phyloP scores from a whole-genome alignment of 202 grass and related monocot genomes.

The Digitaria exilis region DNA sequence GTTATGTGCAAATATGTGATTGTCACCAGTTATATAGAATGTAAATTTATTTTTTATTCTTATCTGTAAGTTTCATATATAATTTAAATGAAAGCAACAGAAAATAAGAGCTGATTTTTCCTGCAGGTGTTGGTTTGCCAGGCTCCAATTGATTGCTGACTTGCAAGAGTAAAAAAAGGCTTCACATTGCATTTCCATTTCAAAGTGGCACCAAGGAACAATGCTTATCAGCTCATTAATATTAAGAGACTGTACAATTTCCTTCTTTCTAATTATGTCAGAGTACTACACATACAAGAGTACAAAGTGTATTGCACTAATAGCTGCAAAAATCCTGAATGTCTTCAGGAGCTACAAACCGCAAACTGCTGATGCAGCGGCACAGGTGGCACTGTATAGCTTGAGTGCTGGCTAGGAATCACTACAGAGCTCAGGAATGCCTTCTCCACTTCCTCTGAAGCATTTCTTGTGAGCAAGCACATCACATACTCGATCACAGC shows the following conservation, averaged over 20 bases:
- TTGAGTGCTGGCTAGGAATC: background rate
- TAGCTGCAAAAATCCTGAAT: background rate
- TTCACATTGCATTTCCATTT: slow-evolving; percentile 19
- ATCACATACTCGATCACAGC: slow-evolving; percentile 44
- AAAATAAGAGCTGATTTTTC: background rate
- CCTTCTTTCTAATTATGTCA: slow-evolving; percentile 4
- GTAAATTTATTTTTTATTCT: background rate
- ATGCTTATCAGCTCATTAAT: background rate
- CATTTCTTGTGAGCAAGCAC: slow-evolving; percentile 36
- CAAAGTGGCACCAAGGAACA: background rate
- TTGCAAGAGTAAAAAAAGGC: background rate
- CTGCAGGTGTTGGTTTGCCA: background rate
- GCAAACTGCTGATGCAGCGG: slow-evolving; percentile 20
- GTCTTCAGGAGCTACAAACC: slow-evolving; percentile 21
- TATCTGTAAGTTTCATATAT: background rate
- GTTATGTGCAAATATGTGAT: background rate
- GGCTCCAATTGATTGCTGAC: background rate
- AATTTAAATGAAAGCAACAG: background rate
- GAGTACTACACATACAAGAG: background rate
- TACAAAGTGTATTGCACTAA: background rate
- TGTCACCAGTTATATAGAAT: background rate
- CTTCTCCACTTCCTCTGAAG: slow-evolving; percentile 43
- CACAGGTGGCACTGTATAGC: background rate
- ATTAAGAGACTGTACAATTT: slow-evolving; percentile 28
- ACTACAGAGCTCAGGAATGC: slow-evolving; percentile 39